Evolutionary conservation across 495 filamentous ascomycete genomes (phyloP), one percentile per base, ranked within the genome.

Genomic region (Tricharina praecox): DNA sequence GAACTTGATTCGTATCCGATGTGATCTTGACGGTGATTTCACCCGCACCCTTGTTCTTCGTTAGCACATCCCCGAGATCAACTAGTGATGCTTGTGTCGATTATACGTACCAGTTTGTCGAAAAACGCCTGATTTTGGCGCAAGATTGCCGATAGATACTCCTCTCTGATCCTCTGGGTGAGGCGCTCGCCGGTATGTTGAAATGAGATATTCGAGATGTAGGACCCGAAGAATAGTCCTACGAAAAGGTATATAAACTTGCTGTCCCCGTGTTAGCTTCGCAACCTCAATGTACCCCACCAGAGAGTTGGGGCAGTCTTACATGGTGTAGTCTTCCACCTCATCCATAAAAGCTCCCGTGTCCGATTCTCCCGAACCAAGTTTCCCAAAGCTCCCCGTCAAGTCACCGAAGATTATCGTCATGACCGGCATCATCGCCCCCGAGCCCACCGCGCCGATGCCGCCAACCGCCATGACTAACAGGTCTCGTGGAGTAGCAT

Each of bases 91-190:
- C n/a, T n/a, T n/a, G n/a, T n/a, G n/a, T n/a, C n/a, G n/a, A n/a
- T n/a, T n/a, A n/a, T n/a, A n/a, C n/a, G n/a, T n/a, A n/a, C n/a
- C 4, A 62, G 43, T 15, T 50, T 55, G 48, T 69, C 66, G 44
- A 67, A 66, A 46, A 62, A 69, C 15, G 55, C 64, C 30, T 67
- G 62, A 35, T 69, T 66, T 48, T 69, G 66, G 7, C 64, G 53
- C 10, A 69, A 28, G n/a, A 66, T 60, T 4, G 62, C 54, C 82
- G 36, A 7, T 13, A 32, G 13, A 32, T 32, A 32, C 7, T 32
- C 7, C 13, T 32, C 28, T 32, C 28, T 7, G 13, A 32, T 32
- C 28, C 13, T 32, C 13, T 32, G 28, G 28, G 28, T 32, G 28
- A 32, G 28, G 13, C 28, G 28, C 13, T 32, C 28, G 7, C 28